Percentiles rank a stretch among this genome's conserved stretches.
These are phyloP conservation scores for Colletotrichum limetticola DNA, from an alignment of 2,329 filamentous ascomycete species.

Conservation along the genomic window DNA sequence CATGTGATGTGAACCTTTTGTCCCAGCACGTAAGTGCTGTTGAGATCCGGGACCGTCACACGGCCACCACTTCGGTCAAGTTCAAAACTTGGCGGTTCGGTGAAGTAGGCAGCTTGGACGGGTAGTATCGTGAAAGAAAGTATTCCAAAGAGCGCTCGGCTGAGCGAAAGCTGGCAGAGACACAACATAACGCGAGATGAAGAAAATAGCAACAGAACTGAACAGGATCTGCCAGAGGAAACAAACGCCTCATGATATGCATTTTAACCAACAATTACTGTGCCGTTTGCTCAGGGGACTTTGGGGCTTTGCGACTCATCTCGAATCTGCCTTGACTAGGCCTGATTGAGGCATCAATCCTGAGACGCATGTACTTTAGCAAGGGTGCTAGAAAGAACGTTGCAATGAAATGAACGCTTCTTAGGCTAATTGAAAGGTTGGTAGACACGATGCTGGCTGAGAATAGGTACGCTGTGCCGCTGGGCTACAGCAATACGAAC, in stretches of 20 bases:
- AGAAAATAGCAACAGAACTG: neutral
- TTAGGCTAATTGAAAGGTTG: slow-evolving; percentile 1
- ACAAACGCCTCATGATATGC: slow-evolving; percentile 1
- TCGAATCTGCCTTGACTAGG: slow-evolving; percentile 25
- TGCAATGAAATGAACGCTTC: neutral
- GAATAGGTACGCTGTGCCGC: slow-evolving; percentile 15
- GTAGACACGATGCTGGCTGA: neutral
- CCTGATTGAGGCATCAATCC: neutral
- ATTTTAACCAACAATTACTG: neutral
- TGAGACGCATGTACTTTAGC: neutral
- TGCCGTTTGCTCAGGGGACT: neutral
- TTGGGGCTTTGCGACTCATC: slow-evolving; percentile 6
- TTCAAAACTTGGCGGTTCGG: slow-evolving; percentile 28
- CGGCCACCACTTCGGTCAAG: neutral
- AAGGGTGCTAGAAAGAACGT: neutral
- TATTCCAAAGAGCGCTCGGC: neutral
- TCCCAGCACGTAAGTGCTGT: slow-evolving; percentile 12
- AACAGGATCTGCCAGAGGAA: neutral
- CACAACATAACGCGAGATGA: neutral
- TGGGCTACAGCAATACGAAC: slow-evolving; percentile 13
- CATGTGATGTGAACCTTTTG: slow-evolving; percentile 20
- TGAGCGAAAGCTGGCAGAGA: slow-evolving; percentile 63
- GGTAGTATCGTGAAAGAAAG: neutral
- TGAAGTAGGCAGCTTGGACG: slow-evolving; percentile 16
- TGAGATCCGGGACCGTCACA: slow-evolving; percentile 14